Conservation (phyloP, 495 filamentous ascomycete species). For the Pyronema omphalodes region DNA sequence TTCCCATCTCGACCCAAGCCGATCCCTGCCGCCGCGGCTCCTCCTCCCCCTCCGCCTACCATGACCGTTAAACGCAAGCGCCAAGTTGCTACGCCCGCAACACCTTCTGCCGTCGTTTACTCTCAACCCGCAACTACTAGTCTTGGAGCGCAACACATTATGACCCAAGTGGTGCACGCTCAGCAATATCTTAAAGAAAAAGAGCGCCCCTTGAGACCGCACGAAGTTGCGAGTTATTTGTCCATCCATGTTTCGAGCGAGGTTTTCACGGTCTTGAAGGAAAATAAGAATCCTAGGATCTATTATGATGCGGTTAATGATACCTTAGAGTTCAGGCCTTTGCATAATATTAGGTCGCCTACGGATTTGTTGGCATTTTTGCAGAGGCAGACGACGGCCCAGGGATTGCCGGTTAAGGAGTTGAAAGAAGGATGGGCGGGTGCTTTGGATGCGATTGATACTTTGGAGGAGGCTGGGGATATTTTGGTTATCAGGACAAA, state of each 20-base stretch:
- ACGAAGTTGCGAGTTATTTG: slow-evolving; percentile 59
- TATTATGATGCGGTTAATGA: slow-evolving; percentile 36
- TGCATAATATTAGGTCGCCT: slow-evolving; percentile 55
- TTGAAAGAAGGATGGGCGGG: slow-evolving; percentile 88
- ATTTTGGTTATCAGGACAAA: slow-evolving; percentile 74
- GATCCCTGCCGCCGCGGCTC: neutral
- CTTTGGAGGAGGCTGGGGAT: slow-evolving; percentile 58
- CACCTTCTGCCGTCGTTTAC: slow-evolving; percentile 34
- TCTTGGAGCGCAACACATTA: slow-evolving; percentile 56
- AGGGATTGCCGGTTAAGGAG: slow-evolving; percentile 64
- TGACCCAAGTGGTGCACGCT: slow-evolving; percentile 68
- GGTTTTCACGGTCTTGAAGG: slow-evolving; percentile 26
- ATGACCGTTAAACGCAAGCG: slow-evolving; percentile 13
- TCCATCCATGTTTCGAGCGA: slow-evolving; percentile 52
- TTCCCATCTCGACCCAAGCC: slow-evolving; percentile 15
- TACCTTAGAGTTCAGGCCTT: slow-evolving; percentile 59
- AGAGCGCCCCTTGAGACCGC: slow-evolving; percentile 46
- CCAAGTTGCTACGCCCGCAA: slow-evolving; percentile 11
- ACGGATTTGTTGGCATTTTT: slow-evolving; percentile 62
- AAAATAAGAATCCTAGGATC: slow-evolving; percentile 33
- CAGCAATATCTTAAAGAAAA: slow-evolving; percentile 71
- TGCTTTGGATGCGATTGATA: slow-evolving; percentile 55
- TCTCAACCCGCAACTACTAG: slow-evolving; percentile 56
- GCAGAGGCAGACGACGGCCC: slow-evolving; percentile 60
- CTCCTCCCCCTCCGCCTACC: slow-evolving; percentile 2